Evolutionary conservation across 192 early-diverging fungal species (phyloP), one percentile per base, ranked within the genome.

Genomic region (Chytriomyces sp.): DNA sequence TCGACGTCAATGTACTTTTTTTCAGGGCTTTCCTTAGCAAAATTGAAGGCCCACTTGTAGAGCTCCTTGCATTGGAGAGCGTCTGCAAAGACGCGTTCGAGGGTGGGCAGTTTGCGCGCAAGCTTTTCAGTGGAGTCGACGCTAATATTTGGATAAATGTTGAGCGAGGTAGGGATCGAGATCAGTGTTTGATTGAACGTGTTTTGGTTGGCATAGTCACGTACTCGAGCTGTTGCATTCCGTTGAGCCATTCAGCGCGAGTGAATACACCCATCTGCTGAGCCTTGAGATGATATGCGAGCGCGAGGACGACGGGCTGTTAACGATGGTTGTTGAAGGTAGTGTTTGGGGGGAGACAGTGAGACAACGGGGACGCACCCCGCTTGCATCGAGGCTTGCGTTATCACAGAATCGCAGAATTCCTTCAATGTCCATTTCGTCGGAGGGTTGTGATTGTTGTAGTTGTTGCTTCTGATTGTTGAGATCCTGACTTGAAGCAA

Each of bases 11-110:
- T 66, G 39, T 74, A 74, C 32, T 64, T 64, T 31, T 57, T n/a
- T 22, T 52, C 71, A 17, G 22, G 7, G 5, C 12, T n/a, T 38
- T 74, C 73, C 38, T 65, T 64, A 31, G 64, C 60, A 74, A 74
- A 74, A 5, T 25, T 14, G 57, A 74, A 74, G 32, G 63, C 73
- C 73, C 73, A 74, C 39, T 66, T 66, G 39, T 74, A 74, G 52
- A 74, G 34, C 30, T 63, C 61, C 55, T 64, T 63, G 53, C 55
- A 6, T 55, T 63, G n/a, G 25, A n/a, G 63, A 6, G 54, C 25
- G n/a, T 66, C 39, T 32, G 14, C 7, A 41, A 56, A 59, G 10
- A 74, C 22, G 10, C 10, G 19, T 30, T 56, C 53, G 32, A 74
- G 39, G 19, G 30, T 6, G 2, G 40, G 22, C 12, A 65, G 12